These are phyloP conservation scores for Cornus kousa DNA, from an alignment of 148 eudicot species.

Conservation along the genomic window DNA sequence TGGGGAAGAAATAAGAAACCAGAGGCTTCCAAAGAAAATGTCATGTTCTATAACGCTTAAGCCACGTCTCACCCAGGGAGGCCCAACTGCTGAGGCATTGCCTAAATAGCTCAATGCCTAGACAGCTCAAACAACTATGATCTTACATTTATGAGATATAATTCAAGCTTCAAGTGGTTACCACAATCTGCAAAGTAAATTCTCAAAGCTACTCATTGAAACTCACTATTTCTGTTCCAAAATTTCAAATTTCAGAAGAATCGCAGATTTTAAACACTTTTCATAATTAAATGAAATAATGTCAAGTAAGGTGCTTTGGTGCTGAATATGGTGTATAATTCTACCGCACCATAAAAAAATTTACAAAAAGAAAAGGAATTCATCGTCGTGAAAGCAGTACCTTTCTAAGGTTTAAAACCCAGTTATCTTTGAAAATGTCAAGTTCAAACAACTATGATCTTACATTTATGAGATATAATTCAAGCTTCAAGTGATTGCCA, in stretches of 20 bases:
- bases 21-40: too few species aligned
- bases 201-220: neutral
- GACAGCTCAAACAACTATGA: neutral
- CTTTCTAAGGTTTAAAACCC: slow-evolving; percentile 41
- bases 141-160: neutral
- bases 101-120: neutral
- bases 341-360: neutral
- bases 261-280: neutral
- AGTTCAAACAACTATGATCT: neutral
- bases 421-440: slow-evolving; percentile 28
- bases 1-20: neutral
- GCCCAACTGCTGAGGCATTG: neutral
- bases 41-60: neutral
- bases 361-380: neutral
- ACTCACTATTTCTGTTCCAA: neutral
- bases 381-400: slow-evolving; percentile 21
- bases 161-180: neutral
- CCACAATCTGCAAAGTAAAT: neutral
- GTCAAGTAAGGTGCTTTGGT: neutral
- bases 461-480: slow-evolving; percentile 19
- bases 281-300: neutral
- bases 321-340: neutral
- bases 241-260: neutral
- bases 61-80: neutral
- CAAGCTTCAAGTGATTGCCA: slow-evolving; percentile 21